A percentile compares a stretch with the other conserved stretches of the same genome.
Conservation (phyloP, 2,329 filamentous ascomycete genomes). For the Diaporthe caulivora region DNA sequence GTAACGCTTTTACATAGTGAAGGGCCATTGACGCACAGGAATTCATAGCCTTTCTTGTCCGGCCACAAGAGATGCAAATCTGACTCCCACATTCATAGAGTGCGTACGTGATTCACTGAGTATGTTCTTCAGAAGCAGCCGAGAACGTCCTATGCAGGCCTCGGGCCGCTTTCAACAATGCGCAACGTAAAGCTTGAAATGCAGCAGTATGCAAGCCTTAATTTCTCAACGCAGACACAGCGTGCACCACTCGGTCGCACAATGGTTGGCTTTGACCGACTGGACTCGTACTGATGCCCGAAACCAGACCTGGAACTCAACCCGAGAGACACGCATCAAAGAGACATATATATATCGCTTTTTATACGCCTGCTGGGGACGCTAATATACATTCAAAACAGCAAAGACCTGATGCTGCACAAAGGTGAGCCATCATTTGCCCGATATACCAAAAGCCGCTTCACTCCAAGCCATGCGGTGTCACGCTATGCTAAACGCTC, state of each 20-base stretch:
- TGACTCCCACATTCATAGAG: no score
- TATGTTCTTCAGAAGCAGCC: no score
- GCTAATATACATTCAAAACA: neutral
- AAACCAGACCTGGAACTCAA: neutral
- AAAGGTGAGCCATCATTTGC: conserved; percentile 8
- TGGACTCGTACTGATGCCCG: neutral
- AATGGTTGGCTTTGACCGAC: no score
- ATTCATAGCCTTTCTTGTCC: no score
- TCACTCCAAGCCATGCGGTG: conserved; percentile 37
- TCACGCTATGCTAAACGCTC: conserved; percentile 40
- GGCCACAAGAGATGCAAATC: neutral
- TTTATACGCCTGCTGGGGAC: neutral
- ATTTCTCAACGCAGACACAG: neutral
- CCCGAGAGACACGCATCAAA: neutral
- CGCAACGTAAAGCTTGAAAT: no score
- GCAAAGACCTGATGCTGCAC: neutral
- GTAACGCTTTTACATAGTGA: no score
- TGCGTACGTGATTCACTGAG: no score
- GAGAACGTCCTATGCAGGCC: no score
- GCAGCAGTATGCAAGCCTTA: neutral
- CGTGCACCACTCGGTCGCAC: neutral
- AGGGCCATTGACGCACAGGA: no score
- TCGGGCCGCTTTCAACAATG: neutral
- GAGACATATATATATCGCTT: neutral
- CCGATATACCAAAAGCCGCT: conserved; percentile 26